A percentile compares a stretch with the other conserved stretches of the same genome.
phyloP scores from a whole-genome alignment of 192 early-diverging fungal species.

The Backusella sp. region DNA sequence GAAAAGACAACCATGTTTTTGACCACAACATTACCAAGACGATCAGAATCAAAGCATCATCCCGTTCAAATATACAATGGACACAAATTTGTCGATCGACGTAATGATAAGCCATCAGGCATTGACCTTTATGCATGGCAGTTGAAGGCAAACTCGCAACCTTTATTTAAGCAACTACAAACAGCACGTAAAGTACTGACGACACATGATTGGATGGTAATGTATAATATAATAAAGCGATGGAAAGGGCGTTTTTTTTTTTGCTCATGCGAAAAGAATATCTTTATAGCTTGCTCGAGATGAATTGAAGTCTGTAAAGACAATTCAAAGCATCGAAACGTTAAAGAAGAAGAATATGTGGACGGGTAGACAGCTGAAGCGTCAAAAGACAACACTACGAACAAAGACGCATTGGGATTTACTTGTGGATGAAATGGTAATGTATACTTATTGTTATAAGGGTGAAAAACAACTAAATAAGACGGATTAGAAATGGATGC shows the following conservation, averaged over 20 bases:
- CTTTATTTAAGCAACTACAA: slow-evolving; percentile 59
- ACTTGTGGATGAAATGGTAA: slow-evolving; percentile 78
- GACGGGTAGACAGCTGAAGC: slow-evolving; percentile 74
- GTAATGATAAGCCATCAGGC: slow-evolving; percentile 16
- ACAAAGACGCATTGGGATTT: slow-evolving; percentile 73
- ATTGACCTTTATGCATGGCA: slow-evolving; percentile 40
- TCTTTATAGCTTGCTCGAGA: slow-evolving; percentile 64
- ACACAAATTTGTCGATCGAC: slow-evolving; percentile 20
- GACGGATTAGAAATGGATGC: slow-evolving; percentile 66
- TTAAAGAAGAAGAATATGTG: slow-evolving; percentile 66
- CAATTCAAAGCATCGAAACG: slow-evolving; percentile 65
- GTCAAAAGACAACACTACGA: slow-evolving; percentile 51
- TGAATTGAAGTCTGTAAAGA: slow-evolving; percentile 65
- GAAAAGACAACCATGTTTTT: slow-evolving; percentile 1
- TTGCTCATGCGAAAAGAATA: background rate
- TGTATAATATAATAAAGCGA: background rate
- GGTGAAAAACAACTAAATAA: background rate
- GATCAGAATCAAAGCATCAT: slow-evolving; percentile 17
- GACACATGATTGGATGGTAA: slow-evolving; percentile 77
- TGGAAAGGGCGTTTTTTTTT: background rate
- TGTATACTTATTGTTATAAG: background rate
- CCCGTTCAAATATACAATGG: slow-evolving; percentile 35
- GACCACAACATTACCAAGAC: slow-evolving; percentile 14
- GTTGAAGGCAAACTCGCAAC: slow-evolving; percentile 37
- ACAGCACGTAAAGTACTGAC: slow-evolving; percentile 64